Conservation (phyloP, 2,329 filamentous ascomycete genomes). For the Fusarium acutatum region DNA sequence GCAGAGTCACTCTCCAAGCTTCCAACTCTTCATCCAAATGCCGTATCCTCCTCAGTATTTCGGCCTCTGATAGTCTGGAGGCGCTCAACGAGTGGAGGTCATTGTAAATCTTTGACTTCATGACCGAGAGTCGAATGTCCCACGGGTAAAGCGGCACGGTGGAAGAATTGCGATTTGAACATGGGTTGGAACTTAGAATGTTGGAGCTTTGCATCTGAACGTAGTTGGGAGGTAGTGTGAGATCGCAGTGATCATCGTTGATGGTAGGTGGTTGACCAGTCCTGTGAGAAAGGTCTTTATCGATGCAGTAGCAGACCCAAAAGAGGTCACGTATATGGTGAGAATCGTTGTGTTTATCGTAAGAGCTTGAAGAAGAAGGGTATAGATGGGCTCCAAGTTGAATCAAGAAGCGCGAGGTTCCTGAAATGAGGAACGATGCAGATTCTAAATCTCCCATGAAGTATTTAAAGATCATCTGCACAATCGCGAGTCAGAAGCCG, state of each 20-base stretch:
- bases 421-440: not conserved
- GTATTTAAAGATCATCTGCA: not conserved
- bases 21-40: slow-evolving; percentile 12
- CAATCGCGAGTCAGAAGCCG: accelerated
- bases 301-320: slow-evolving; percentile 20
- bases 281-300: slow-evolving; percentile 9
- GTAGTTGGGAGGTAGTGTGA: not conserved
- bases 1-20: not conserved
- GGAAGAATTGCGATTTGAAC: accelerated
- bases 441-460: not conserved
- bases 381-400: not conserved
- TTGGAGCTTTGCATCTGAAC: not conserved
- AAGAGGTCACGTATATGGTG: slow-evolving; percentile 2
- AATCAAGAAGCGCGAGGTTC: not conserved
- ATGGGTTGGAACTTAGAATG: not conserved
- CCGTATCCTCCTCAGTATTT: not conserved
- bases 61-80: not conserved
- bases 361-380: accelerated
- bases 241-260: slow-evolving; percentile 8
- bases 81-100: not conserved
- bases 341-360: not conserved
- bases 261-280: not conserved
- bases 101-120: not conserved
- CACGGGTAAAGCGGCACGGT: not conserved
- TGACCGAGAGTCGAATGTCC: not conserved